Evolutionary conservation across 2,329 filamentous ascomycete species (phyloP), one percentile per base, ranked within the genome.

Genomic region (Fusarium nanum): DNA sequence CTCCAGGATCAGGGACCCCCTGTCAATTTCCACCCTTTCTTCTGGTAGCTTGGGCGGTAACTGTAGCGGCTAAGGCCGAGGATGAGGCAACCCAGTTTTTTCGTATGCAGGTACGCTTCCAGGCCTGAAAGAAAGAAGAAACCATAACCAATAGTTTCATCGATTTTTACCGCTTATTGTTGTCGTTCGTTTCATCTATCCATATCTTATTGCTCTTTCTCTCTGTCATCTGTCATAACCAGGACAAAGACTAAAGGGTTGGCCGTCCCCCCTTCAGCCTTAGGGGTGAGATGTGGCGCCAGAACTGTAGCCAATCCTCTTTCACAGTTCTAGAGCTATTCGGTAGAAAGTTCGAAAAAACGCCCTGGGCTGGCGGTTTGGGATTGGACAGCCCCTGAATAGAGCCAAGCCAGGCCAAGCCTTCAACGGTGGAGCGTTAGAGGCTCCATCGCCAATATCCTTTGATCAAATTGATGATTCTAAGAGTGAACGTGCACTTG

Each of bases 281-380:
- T 28, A 9, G 49, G 34, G 23, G 32, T 52, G 48, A 52, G 30
- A 58, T 60, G 64, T 71, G 68, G 68, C 64, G 56, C 57, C 41
- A 55, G 27, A 18, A 16, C 22, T 65, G 49, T 44, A 58, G 68
- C 68, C 68, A 68, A 71, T 71, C 68, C 68, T 71, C 68, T 71
- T 71, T 71, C 64, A 71, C 40, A 41, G 54, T 67, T 27, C 68
- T 57, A 64, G 28, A 18, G n/a, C 30, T 41, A 46, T 25, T 34
- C 23, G 47, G 10, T 53, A 53, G 48, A 56, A 61, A 58, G 45
- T 56, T 56, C 49, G 41, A 47, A 68, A 54, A 48, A 57, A 46
- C n/a, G 52, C 30, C 18, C 34, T 40, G 22, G 11, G 32, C n/a
- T 42, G 34, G 34, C 23, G 49, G 34, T 25, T 41, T 58, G n/a